These are phyloP conservation scores for Paramarasmius palmivorus DNA, from an alignment of 1,284 basidiomycete genomes.

Conservation along the genomic window DNA sequence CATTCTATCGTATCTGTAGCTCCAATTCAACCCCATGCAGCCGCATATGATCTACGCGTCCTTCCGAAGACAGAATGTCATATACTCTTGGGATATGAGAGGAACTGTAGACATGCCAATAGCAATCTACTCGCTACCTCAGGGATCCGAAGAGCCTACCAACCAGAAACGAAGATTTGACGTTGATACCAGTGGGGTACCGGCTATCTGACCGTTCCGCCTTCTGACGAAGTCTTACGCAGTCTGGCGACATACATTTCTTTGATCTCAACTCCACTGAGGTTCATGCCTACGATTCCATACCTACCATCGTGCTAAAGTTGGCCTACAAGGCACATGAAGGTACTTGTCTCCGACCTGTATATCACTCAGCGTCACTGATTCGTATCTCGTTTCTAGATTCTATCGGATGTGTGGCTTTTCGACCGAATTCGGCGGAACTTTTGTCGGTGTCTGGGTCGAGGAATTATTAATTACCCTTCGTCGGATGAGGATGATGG, in stretches of 20 bases:
- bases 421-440: slow-evolving; percentile 56
- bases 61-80: slow-evolving; percentile 63
- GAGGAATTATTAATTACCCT: slow-evolving; percentile 60
- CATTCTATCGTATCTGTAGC: slow-evolving; percentile 38
- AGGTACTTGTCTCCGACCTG: slow-evolving; percentile 35
- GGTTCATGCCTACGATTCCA: not conserved
- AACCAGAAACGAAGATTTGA: slow-evolving; percentile 84
- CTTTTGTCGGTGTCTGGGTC: slow-evolving; percentile 67
- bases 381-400: slow-evolving; percentile 50
- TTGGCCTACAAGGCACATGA: slow-evolving; percentile 42
- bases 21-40: slow-evolving; percentile 76
- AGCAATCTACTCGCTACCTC: slow-evolving; percentile 34
- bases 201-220: not conserved
- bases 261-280: slow-evolving; percentile 37
- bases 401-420: slow-evolving; percentile 59
- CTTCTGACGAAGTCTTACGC: not conserved
- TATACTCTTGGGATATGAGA: slow-evolving; percentile 82
- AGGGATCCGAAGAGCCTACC: slow-evolving; percentile 35
- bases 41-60: slow-evolving; percentile 79
- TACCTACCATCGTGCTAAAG: slow-evolving; percentile 20
- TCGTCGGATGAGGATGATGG: slow-evolving; percentile 16
- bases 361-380: not conserved
- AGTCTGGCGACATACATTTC: slow-evolving; percentile 44
- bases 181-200: slow-evolving; percentile 64
- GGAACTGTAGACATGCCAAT: slow-evolving; percentile 54